Evolutionary conservation across 306 rosid genomes (phyloP).

Genomic region (Prunus fruticosa): DNA sequence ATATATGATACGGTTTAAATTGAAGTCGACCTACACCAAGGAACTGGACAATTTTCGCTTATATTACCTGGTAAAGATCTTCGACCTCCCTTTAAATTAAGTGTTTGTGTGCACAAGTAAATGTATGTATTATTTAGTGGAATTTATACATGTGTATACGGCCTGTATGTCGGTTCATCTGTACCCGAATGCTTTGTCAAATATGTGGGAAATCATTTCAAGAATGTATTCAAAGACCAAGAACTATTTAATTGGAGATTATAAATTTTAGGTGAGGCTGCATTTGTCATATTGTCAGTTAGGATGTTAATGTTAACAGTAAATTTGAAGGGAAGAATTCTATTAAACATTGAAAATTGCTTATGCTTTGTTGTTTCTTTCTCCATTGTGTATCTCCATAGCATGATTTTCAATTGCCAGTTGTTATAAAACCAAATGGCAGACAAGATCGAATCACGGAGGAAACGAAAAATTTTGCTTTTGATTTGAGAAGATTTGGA

Average conservation of each 20-base stretch:
- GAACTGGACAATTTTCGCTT: conserved; percentile 56
- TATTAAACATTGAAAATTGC: no score
- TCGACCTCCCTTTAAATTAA: not conserved
- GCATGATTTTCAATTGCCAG: not conserved
- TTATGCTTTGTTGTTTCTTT: not conserved
- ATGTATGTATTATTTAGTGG: no score
- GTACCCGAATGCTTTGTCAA: not conserved
- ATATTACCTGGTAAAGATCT: conserved; percentile 51
- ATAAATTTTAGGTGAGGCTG: not conserved
- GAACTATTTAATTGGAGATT: not conserved
- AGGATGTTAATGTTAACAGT: no score
- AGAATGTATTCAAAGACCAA: not conserved
- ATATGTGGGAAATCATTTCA: not conserved
- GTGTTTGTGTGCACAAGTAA: not conserved
- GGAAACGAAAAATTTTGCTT: not conserved
- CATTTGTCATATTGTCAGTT: no score
- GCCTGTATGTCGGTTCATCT: not conserved
- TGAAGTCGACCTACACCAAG: conserved; percentile 62
- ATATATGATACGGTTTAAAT: conserved; percentile 60
- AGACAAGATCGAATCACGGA: no score
- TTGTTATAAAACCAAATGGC: not conserved
- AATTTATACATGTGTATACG: not conserved
- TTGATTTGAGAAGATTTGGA: not conserved
- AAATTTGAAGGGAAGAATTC: no score
- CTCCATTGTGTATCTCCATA: not conserved